Evolutionary conservation across 805 yeast species (phyloP).

Genomic region (Saturnispora mendoncae): DNA sequence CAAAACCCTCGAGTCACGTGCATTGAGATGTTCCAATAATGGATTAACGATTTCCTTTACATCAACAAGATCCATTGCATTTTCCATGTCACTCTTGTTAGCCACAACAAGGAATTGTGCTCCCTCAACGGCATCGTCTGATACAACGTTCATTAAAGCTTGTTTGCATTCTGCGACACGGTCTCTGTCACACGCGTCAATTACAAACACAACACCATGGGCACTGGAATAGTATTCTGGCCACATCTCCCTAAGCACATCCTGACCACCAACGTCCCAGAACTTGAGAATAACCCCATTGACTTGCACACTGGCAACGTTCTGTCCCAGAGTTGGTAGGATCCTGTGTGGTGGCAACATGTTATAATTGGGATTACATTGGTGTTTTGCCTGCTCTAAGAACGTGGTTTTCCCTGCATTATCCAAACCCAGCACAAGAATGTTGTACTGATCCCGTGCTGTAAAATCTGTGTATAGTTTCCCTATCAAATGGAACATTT

Average conservation of each 20-base stretch:
- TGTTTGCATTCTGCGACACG: conserved; percentile 77
- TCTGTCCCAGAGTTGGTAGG: conserved; percentile 93
- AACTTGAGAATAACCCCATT: conserved; percentile 48
- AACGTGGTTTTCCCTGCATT: conserved; percentile 93
- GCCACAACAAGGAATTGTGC: conserved; percentile 92
- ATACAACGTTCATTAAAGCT: conserved; percentile 49
- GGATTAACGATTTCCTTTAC: conserved; percentile 77
- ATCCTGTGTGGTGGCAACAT: conserved; percentile 50
- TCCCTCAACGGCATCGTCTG: conserved; percentile 56
- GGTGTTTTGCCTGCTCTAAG: conserved; percentile 52
- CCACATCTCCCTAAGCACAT: conserved; percentile 79
- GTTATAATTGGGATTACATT: conserved; percentile 34
- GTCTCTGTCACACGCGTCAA: conserved; percentile 81
- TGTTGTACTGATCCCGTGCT: conserved; percentile 59
- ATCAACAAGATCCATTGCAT: conserved; percentile 59
- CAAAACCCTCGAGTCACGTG: conserved; percentile 81
- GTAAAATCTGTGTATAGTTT: conserved; percentile 54
- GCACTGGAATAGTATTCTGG: conserved; percentile 73
- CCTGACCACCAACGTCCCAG: conserved; percentile 98
- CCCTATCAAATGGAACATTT: conserved; percentile 66
- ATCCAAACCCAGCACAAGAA: conserved; percentile 81
- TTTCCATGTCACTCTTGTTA: conserved; percentile 77
- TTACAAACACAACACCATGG: conserved; percentile 87
- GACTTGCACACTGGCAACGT: conserved; percentile 42
- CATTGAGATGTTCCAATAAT: conserved; percentile 75